These are phyloP conservation scores for Eucalyptus coolabah DNA, from an alignment of 345 rosid species.

Conservation along the genomic window DNA sequence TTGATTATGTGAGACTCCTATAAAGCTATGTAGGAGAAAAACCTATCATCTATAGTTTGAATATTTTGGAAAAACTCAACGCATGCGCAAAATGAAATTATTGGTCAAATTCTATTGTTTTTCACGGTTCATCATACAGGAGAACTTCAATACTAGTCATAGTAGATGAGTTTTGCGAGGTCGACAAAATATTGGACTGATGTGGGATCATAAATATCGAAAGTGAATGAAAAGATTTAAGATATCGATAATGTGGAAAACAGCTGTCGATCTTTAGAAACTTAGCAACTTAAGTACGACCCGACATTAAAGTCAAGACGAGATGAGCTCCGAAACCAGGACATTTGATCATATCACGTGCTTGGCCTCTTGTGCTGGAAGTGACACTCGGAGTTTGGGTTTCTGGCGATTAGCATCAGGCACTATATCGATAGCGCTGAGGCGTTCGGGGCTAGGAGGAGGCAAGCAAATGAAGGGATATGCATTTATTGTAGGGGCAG, in stretches of 20 bases:
- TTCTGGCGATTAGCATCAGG: neutral
- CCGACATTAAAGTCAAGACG: neutral
- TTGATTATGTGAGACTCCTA: neutral
- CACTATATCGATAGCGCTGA: neutral
- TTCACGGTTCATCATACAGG: neutral
- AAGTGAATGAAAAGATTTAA: no score
- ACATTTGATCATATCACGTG: neutral
- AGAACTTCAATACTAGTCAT: neutral
- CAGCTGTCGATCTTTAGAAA: neutral
- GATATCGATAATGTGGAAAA: neutral
- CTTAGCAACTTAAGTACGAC: neutral
- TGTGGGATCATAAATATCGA: neutral
- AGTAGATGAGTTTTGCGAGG: neutral
- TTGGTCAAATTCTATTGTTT: neutral
- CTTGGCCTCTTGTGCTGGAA: neutral
- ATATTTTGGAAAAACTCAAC: neutral
- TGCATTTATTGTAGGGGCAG: no score
- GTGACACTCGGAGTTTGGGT: neutral
- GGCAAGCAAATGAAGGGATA: neutral
- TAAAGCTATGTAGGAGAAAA: neutral
- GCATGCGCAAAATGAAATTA: neutral
- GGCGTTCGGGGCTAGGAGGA: neutral
- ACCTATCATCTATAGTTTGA: neutral
- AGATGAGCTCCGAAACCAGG: neutral
- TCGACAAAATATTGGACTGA: neutral